Evolutionary conservation across 352 stramenopile genomes (phyloP).

Genomic region (Pythium phragmitis): DNA sequence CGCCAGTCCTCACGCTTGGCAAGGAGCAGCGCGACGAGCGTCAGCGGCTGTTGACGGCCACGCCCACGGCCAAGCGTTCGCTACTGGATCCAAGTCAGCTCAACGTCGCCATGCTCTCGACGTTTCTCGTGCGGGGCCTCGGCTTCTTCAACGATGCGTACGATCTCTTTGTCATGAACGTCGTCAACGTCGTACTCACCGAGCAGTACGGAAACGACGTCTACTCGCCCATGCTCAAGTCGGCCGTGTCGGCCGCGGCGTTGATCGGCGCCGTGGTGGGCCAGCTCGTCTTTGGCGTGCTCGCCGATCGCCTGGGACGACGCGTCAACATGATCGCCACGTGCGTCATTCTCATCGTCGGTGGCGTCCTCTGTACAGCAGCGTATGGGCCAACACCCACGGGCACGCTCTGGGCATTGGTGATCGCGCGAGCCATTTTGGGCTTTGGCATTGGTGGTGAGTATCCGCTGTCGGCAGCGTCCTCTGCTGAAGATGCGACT

Average conservation of each 20-base stretch:
- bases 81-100: not conserved
- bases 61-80: not conserved
- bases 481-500: conserved; percentile 34
- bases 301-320: conserved; percentile 34
- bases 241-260: conserved; percentile 32
- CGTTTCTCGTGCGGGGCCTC: conserved; percentile 36
- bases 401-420: conserved; percentile 35
- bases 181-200: conserved; percentile 43
- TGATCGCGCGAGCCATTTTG: conserved; percentile 34
- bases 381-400: conserved; percentile 29
- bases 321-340: conserved; percentile 37
- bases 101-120: conserved; percentile 23
- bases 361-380: conserved; percentile 31
- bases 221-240: conserved; percentile 34
- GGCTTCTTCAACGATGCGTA: conserved; percentile 50
- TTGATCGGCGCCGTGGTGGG: conserved; percentile 34
- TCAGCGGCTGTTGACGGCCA: too few species aligned
- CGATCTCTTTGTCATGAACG: conserved; percentile 49
- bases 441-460: conserved; percentile 37
- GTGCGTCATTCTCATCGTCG: conserved; percentile 36
- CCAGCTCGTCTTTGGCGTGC: conserved; percentile 35
- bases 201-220: conserved; percentile 35
- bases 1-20: too few species aligned
- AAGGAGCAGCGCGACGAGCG: too few species aligned
- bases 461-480: conserved; percentile 34